Evolutionary conservation across 805 yeast genomes (phyloP).

Genomic region (Limtongia smithiae): DNA sequence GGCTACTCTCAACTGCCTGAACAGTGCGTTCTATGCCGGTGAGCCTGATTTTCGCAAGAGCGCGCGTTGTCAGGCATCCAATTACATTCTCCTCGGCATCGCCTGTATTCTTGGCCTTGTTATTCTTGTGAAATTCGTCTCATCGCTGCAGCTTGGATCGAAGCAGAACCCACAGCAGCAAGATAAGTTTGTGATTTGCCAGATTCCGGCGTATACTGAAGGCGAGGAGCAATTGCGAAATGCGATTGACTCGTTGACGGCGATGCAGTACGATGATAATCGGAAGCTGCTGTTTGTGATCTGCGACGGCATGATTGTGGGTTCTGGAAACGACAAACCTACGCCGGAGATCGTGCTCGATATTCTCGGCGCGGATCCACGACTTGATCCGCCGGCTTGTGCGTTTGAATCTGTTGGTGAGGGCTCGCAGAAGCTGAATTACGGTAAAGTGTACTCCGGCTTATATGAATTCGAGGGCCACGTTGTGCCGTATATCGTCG

Average conservation of each 20-base stretch:
- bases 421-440: constrained; percentile 56
- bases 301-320: constrained; percentile 57
- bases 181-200: constrained; percentile 43
- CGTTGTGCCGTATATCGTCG: constrained; percentile 51
- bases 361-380: constrained; percentile 44
- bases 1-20: constrained; percentile 38
- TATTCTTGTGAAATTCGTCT: constrained; percentile 41
- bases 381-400: constrained; percentile 49
- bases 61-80: constrained; percentile 42
- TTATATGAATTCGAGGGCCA: constrained; percentile 54
- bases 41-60: constrained; percentile 40
- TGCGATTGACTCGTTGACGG: constrained; percentile 56
- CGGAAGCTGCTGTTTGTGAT: constrained; percentile 54
- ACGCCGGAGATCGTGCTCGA: constrained; percentile 55
- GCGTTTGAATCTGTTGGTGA: constrained; percentile 60
- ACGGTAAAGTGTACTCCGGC: constrained; percentile 62
- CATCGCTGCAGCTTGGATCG: constrained; percentile 40
- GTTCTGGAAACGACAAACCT: constrained; percentile 55
- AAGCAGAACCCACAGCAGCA: constrained; percentile 40
- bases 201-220: constrained; percentile 52
- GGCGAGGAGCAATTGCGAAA: constrained; percentile 53
- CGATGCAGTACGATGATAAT: constrained; percentile 53
- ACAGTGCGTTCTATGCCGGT: constrained; percentile 39
- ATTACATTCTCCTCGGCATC: constrained; percentile 39
- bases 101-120: constrained; percentile 41